Percentiles rank a stretch among this genome's conserved stretches.
These are phyloP conservation scores for Phyllosticta citrichinensis DNA, from an alignment of 2,329 filamentous ascomycete genomes.

Conservation along the genomic window DNA sequence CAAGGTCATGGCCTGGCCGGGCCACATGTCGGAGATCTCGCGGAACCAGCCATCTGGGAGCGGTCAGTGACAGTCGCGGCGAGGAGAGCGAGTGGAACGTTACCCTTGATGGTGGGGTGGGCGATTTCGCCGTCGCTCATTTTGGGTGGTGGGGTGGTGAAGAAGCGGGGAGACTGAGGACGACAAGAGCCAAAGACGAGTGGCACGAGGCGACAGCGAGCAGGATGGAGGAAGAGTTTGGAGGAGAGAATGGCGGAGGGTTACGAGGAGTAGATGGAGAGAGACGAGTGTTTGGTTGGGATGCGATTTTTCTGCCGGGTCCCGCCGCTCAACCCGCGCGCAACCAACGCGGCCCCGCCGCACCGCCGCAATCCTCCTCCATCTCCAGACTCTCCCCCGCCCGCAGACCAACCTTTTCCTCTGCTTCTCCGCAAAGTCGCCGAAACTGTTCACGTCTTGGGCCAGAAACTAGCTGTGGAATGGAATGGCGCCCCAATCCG, in stretches of 20 bases:
- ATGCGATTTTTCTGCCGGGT: background rate
- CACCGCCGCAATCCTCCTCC: background rate
- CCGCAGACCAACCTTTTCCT: background rate
- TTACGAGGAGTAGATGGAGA: background rate
- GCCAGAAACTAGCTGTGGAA: background rate
- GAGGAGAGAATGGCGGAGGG: constrained; percentile 1
- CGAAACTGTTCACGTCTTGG: background rate
- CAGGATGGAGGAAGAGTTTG: background rate
- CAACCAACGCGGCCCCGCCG: no score
- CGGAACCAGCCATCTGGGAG: constrained; percentile 96
- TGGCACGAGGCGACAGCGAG: background rate
- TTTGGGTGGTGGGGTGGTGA: constrained; percentile 22
- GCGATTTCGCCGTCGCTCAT: constrained; percentile 54
- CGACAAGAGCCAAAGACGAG: background rate
- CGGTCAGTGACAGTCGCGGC: constrained; percentile 1
- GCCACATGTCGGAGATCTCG: constrained; percentile 98
- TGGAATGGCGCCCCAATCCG: background rate
- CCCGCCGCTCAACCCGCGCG: background rate
- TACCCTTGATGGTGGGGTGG: constrained; percentile 70
- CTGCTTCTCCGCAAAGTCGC: background rate
- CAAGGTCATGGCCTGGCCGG: constrained; percentile 83
- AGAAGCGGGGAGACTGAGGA: background rate
- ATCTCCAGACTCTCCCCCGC: background rate
- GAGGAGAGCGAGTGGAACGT: constrained; percentile 13
- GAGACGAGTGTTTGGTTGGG: background rate